Evolutionary conservation across 2,329 filamentous ascomycete genomes (phyloP).

Genomic region (Apiospora koreana): DNA sequence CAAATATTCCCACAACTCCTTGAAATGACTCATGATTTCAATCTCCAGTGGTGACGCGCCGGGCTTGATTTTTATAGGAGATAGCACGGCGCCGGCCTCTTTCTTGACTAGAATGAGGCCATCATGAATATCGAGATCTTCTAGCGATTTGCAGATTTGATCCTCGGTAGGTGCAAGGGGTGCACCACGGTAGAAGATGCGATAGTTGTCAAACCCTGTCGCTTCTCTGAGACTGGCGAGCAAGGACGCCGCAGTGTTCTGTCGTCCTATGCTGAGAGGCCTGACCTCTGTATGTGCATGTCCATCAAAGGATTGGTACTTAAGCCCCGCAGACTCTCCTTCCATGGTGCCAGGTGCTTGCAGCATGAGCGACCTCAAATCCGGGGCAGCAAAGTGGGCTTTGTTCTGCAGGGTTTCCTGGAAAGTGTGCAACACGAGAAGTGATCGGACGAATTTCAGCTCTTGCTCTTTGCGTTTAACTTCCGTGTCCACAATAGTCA

Average conservation of each 20-base stretch:
- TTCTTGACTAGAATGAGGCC: constrained; percentile 68
- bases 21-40: constrained; percentile 80
- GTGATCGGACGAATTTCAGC: constrained; percentile 66
- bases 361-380: constrained; percentile 54
- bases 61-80: constrained; percentile 46
- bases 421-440: constrained; percentile 69
- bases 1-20: constrained; percentile 80
- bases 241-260: constrained; percentile 71
- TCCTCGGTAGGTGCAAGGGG: constrained; percentile 62
- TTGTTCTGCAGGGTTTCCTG: constrained; percentile 65
- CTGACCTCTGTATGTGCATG: constrained; percentile 59
- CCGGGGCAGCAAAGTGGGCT: constrained; percentile 60
- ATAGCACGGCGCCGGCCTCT: constrained; percentile 48
- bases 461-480: constrained; percentile 55
- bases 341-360: constrained; percentile 52
- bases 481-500: constrained; percentile 51
- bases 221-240: constrained; percentile 65
- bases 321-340: constrained; percentile 67
- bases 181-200: constrained; percentile 69
- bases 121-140: constrained; percentile 66
- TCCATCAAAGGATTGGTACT: constrained; percentile 74
- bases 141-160: constrained; percentile 62
- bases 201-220: constrained; percentile 77
- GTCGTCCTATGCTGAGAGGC: constrained; percentile 64
- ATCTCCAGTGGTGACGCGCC: constrained; percentile 68